Evolutionary conservation across 2,329 filamentous ascomycete species (phyloP).

Genomic region (Fusarium sp.): DNA sequence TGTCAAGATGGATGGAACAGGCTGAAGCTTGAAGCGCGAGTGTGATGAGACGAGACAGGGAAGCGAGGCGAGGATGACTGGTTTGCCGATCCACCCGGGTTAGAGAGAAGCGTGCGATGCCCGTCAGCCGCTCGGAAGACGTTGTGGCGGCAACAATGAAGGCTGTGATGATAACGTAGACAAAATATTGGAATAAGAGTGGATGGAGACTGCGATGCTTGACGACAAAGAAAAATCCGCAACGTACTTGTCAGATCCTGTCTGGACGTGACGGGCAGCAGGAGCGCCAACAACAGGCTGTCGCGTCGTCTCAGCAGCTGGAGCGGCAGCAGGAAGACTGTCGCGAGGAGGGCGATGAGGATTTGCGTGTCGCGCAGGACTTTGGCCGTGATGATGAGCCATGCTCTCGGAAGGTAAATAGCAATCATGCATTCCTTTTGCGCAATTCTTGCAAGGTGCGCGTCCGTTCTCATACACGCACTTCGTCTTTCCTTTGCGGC

Average conservation of each 20-base stretch:
- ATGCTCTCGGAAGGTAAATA: constrained; percentile 70
- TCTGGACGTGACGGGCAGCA: constrained; percentile 60
- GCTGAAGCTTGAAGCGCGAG: constrained; percentile 26
- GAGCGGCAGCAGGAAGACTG: constrained; percentile 64
- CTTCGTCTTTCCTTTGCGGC: constrained; percentile 72
- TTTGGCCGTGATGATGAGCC: constrained; percentile 69
- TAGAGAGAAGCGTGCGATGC: background rate
- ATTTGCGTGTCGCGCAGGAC: constrained; percentile 61
- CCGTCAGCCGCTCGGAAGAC: constrained; percentile 1
- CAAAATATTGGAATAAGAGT: background rate
- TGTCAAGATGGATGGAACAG: constrained; percentile 29
- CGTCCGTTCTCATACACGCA: constrained; percentile 72
- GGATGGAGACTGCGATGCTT: constrained; percentile 5
- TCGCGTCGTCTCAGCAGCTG: constrained; percentile 57
- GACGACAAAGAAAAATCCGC: constrained; percentile 11
- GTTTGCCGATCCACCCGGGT: constrained; percentile 36
- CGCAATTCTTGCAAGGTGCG: constrained; percentile 72
- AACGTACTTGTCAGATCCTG: constrained; percentile 67
- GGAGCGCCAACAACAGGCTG: constrained; percentile 56
- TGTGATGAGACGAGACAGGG: constrained; percentile 32
- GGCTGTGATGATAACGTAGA: constrained; percentile 3
- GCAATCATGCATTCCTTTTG: constrained; percentile 72
- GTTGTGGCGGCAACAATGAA: constrained; percentile 10
- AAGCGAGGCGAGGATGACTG: constrained; percentile 29
- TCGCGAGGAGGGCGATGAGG: constrained; percentile 65